Conservation (phyloP, 1,284 basidiomycete species). For the Taiwanofungus camphoratus region DNA sequence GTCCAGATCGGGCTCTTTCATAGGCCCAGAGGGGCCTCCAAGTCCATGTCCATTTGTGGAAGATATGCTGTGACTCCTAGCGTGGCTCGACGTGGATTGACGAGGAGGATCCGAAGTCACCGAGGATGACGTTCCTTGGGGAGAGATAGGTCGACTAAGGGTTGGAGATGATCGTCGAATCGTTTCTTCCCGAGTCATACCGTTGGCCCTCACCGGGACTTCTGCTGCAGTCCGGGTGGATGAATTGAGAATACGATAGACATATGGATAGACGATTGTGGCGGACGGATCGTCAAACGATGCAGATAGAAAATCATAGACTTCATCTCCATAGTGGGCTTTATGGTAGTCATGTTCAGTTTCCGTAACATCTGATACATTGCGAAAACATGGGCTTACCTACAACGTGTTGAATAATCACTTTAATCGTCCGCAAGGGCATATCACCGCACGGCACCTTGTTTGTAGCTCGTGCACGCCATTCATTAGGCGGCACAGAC, state of each 20-base stretch:
- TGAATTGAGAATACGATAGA: conserved; percentile 80
- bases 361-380: not conserved
- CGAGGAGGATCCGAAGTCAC: conserved; percentile 46
- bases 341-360: conserved; percentile 1
- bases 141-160: conserved; percentile 59
- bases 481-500: conserved; percentile 92
- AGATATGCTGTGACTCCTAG: conserved; percentile 59
- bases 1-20: conserved; percentile 76
- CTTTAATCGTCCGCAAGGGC: conserved; percentile 96
- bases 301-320: conserved; percentile 73
- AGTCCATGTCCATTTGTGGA: conserved; percentile 46
- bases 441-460: conserved; percentile 94
- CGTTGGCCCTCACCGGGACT: conserved; percentile 33
- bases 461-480: conserved; percentile 86
- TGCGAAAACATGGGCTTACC: conserved; percentile 46
- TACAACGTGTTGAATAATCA: conserved; percentile 93
- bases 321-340: conserved; percentile 73
- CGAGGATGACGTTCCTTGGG: conserved; percentile 51
- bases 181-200: conserved; percentile 31
- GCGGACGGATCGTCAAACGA: conserved; percentile 81
- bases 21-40: conserved; percentile 39
- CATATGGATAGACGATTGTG: conserved; percentile 79
- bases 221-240: conserved; percentile 40
- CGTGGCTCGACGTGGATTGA: conserved; percentile 54
- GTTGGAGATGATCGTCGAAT: conserved; percentile 48